phyloP scores from a whole-genome alignment of 305 asterid genomes.

The Fraxinus angustifolia region DNA sequence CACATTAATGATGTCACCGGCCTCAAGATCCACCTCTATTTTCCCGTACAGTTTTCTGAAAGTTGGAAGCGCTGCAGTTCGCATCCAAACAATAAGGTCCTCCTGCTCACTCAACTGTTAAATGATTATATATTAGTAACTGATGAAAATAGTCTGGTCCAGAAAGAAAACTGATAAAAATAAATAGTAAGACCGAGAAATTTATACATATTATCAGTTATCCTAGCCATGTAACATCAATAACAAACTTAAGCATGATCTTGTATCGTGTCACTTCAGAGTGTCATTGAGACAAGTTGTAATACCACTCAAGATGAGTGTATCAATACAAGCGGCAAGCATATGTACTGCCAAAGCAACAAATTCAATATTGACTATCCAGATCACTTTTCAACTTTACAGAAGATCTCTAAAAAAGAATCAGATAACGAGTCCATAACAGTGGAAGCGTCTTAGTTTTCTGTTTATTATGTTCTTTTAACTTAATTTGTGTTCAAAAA shows the following conservation, averaged over 20 bases:
- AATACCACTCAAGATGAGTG: not conserved
- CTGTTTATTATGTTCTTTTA: not conserved
- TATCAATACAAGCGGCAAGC: not conserved
- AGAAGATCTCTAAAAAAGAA: not conserved
- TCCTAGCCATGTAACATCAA: not conserved
- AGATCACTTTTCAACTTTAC: not conserved
- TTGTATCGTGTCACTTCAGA: not conserved
- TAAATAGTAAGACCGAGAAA: not conserved
- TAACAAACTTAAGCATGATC: not conserved
- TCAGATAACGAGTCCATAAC: not conserved
- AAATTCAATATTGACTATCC: not conserved
- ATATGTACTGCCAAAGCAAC: not conserved
- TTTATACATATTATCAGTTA: not conserved
- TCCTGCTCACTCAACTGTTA: conserved; percentile 63
- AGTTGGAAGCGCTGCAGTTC: conserved; percentile 70
- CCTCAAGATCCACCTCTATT: conserved; percentile 55
- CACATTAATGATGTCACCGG: conserved; percentile 36
- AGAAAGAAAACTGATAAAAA: not conserved
- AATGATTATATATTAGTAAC: not conserved
- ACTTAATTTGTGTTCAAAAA: not conserved
- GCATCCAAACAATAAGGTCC: conserved; percentile 74
- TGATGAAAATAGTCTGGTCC: not conserved
- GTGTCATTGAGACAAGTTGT: not conserved
- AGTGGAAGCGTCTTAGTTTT: not conserved
- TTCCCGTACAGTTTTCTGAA: conserved; percentile 70